phyloP scores from a whole-genome alignment of 805 yeast species.

The Yarrowia bubula region DNA sequence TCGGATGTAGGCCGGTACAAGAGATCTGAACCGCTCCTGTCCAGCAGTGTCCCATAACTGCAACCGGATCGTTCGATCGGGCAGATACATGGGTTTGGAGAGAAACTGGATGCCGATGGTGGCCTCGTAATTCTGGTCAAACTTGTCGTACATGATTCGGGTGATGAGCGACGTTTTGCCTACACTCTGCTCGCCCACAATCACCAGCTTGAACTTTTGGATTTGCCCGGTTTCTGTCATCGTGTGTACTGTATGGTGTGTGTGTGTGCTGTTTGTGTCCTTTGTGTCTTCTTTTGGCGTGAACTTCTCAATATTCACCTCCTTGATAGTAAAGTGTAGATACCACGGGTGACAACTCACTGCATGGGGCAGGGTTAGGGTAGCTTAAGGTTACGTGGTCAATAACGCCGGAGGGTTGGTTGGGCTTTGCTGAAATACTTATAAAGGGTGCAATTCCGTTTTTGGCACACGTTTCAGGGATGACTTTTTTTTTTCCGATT shows the following conservation, averaged over 20 bases:
- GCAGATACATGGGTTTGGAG: conserved; percentile 75
- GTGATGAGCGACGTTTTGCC: conserved; percentile 96
- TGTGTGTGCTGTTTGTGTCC: background rate
- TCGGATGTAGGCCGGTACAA: conserved; percentile 92
- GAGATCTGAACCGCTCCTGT: conserved; percentile 90
- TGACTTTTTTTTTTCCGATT: background rate
- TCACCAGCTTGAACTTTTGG: conserved; percentile 62
- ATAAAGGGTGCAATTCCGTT: too few species aligned
- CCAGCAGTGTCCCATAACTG: conserved; percentile 99
- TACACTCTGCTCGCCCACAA: conserved; percentile 95
- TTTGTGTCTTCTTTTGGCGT: too few species aligned
- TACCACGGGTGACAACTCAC: conserved; percentile 11
- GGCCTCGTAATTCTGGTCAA: conserved; percentile 91
- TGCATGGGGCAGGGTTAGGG: conserved; percentile 2
- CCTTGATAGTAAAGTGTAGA: too few species aligned
- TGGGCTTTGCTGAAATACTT: too few species aligned
- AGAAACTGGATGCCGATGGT: conserved; percentile 96
- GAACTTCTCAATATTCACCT: too few species aligned
- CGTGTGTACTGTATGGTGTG: background rate
- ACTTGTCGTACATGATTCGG: conserved; percentile 97
- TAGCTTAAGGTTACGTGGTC: background rate
- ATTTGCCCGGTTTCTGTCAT: conserved; percentile 33
- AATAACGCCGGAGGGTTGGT: too few species aligned
- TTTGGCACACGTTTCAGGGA: too few species aligned
- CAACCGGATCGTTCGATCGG: conserved; percentile 89